Evolutionary conservation across 352 stramenopile genomes (phyloP), one percentile per base, ranked within the genome.

Genomic region (Globisporangium viniferum): DNA sequence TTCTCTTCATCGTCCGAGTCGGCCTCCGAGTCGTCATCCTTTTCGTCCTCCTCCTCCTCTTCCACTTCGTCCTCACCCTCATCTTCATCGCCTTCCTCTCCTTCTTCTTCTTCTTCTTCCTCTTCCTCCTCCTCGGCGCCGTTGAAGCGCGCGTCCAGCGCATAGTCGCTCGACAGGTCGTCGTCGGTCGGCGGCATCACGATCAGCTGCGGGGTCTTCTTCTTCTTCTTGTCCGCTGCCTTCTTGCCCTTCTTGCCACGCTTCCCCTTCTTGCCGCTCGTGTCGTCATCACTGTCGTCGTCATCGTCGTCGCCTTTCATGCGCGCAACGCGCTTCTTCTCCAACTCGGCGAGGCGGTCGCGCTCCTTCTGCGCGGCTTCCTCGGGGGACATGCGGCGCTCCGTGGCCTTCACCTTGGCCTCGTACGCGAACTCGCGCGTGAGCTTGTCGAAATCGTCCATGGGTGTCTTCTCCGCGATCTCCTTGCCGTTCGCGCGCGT

Each of bases 361-460:
- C 91, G 81, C 74, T 98, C 93, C 70, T 95, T 93, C 70, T 95
- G 90, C 62, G 95, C 96, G 33, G 92, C 86, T 70, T 99, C 97
- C 74, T 99, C 97, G 0, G 91, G 85, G 35, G 94, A 98, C 85
- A 98, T 95, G 0, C 91, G 97, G 24, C 97, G 87, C 75, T 99
- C 96, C 20, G 90, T 97, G 5, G 97, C 95, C 59, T 96, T 92
- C 0, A 90, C 90, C 74, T 98, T 98, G n/a, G 84, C 82, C 61
- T 98, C 93, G 68, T 97, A 97, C 76, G 87, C 84, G 31, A 95
- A 79, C 69, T 93, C 84, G 8, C 78, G 75, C 59, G 91, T 91
- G 9, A 93, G 74, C 54, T 88, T 88, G 59, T 96, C 89, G 61
- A 97, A 97, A 35, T 94, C 86, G 54, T 97, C 92, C 73, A 92